Percentiles rank a stretch among this genome's conserved stretches.
phyloP scores from a whole-genome alignment of 345 rosid species.

The Carallia pectinifolia region DNA sequence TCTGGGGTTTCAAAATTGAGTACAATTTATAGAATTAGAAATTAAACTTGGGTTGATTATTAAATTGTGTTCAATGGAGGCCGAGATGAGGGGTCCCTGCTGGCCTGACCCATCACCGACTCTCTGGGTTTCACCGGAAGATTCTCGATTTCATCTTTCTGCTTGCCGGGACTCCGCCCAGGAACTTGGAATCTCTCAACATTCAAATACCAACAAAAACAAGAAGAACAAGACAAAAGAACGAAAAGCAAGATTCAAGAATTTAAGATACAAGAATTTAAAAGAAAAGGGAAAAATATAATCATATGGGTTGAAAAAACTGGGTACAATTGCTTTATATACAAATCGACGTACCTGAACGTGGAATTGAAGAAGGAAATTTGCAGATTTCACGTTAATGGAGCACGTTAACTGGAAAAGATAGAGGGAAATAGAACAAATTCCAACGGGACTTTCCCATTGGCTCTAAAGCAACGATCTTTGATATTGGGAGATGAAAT shows the following conservation, averaged over 20 bases:
- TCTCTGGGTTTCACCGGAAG: no score
- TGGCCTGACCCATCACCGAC: constrained; percentile 27
- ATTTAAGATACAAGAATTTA: neutral
- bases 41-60: constrained; percentile 29
- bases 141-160: neutral
- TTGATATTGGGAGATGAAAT: neutral
- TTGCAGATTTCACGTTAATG: neutral
- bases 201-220: neutral
- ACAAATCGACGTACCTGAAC: neutral
- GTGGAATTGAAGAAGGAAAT: constrained; percentile 7
- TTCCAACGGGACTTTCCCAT: neutral
- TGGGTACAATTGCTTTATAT: no score
- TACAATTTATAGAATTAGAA: constrained; percentile 21
- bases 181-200: neutral
- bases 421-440: neutral
- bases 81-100: constrained; percentile 45
- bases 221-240: neutral
- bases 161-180: neutral
- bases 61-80: constrained; percentile 64
- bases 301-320: neutral
- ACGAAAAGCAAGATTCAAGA: no score
- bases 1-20: no score
- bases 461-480: neutral
- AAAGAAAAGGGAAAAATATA: neutral
- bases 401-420: neutral